These are phyloP conservation scores for Mycena vulgaris DNA, from an alignment of 768 basidiomycete genomes.

Conservation along the genomic window DNA sequence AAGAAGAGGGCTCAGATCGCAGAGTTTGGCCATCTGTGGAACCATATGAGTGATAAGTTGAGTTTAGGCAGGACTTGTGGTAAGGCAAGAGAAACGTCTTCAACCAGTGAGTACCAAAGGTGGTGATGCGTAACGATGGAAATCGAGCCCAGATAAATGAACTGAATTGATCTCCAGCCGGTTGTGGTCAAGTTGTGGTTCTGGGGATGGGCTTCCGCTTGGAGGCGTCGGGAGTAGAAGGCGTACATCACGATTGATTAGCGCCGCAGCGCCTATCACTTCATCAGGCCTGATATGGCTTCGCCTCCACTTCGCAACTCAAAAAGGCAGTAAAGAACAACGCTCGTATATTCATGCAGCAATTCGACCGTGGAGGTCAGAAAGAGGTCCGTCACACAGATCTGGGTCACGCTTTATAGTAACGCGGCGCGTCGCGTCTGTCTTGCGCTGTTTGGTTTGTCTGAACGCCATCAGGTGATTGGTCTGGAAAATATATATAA, in stretches of 20 bases:
- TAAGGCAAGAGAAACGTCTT: too few relatives aligned
- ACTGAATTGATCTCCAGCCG: too few relatives aligned
- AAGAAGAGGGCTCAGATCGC: too few relatives aligned
- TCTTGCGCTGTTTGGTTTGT: neutral
- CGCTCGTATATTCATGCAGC: neutral
- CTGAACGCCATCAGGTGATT: neutral
- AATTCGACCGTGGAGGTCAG: constrained; percentile 10
- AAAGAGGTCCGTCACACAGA: neutral
- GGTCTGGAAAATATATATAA: neutral
- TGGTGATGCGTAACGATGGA: too few relatives aligned
- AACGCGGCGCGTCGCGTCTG: constrained; percentile 5
- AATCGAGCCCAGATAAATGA: too few relatives aligned
- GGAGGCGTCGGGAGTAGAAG: too few relatives aligned
- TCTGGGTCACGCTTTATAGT: neutral
- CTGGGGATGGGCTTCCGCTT: too few relatives aligned
- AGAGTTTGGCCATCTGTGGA: too few relatives aligned
- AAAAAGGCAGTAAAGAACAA: constrained; percentile 4
- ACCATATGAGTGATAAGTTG: too few relatives aligned
- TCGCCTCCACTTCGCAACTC: neutral
- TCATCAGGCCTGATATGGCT: neutral
- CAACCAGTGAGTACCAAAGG: too few relatives aligned
- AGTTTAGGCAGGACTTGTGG: too few relatives aligned
- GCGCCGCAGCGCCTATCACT: neutral
- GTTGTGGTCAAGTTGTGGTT: too few relatives aligned
- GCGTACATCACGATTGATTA: neutral